These are phyloP conservation scores for Lathyrus tuberosus DNA, from an alignment of 306 rosid genomes.

Conservation along the genomic window DNA sequence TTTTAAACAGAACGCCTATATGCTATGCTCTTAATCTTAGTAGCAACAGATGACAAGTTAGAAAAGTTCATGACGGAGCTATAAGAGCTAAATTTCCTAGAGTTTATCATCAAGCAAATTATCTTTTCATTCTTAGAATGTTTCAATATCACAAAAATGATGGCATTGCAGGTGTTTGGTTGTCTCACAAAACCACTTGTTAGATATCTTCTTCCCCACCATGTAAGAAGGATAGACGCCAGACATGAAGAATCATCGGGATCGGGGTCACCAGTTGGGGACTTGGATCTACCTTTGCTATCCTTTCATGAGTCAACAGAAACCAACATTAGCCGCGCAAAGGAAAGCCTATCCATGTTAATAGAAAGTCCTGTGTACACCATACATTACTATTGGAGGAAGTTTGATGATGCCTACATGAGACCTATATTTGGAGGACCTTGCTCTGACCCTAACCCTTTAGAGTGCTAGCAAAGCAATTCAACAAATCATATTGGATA, in stretches of 20 bases:
- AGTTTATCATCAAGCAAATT: conserved; percentile 7
- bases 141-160: conserved; percentile 16
- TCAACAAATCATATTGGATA: neutral
- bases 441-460: neutral
- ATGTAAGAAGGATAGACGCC: conserved; percentile 20
- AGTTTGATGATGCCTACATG: conserved; percentile 83
- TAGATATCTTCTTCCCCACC: conserved; percentile 61
- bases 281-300: conserved; percentile 66
- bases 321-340: conserved; percentile 71
- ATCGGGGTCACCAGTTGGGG: conserved; percentile 44
- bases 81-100: neutral
- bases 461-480: conserved; percentile 41
- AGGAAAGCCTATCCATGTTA: conserved; percentile 72
- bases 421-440: conserved; percentile 94
- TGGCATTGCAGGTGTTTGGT: conserved; percentile 77
- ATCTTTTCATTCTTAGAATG: conserved; percentile 20
- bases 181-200: conserved; percentile 77
- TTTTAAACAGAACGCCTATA: too few species aligned
- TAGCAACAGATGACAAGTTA: neutral
- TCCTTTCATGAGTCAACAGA: conserved; percentile 71
- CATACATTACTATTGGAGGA: conserved; percentile 81
- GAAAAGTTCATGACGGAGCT: neutral
- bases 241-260: conserved; percentile 35
- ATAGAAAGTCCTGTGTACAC: conserved; percentile 81
- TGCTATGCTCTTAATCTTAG: neutral